phyloP scores from a whole-genome alignment of 208 protist genomes.

The Acanthamoeba lenticulata region DNA sequence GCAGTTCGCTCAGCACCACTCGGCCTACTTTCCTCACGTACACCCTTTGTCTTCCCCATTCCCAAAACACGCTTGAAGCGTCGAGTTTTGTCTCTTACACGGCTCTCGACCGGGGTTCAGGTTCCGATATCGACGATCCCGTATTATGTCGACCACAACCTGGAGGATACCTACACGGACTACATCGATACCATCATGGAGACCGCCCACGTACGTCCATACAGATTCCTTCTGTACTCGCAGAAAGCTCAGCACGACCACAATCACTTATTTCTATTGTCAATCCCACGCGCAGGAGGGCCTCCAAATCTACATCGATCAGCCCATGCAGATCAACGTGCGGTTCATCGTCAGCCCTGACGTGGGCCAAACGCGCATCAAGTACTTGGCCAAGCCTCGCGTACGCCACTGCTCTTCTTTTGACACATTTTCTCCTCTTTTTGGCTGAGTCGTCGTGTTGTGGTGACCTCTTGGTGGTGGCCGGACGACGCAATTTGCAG shows the following conservation, averaged over 20 bases:
- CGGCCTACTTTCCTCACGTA: not conserved
- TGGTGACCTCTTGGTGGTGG: too few species aligned
- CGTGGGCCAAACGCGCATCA: not conserved
- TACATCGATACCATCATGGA: conserved; percentile 67
- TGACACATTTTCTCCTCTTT: not conserved
- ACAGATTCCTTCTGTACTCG: not conserved
- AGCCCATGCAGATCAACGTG: conserved; percentile 11
- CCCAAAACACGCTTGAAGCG: not conserved
- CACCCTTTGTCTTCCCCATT: not conserved
- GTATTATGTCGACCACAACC: not conserved
- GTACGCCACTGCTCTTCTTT: not conserved
- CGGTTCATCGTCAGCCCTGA: not conserved
- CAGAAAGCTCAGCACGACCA: not conserved
- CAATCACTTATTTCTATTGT: not conserved
- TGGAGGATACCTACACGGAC: conserved; percentile 5
- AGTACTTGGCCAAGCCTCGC: conserved; percentile 59
- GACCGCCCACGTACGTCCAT: conserved; percentile 27
- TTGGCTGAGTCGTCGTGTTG: too few species aligned
- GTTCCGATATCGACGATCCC: not conserved
- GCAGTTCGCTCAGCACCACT: not conserved
- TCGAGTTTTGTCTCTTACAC: not conserved
- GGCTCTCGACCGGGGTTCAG: not conserved
- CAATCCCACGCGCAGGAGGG: not conserved
- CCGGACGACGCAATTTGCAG: too few species aligned
- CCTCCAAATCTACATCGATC: conserved; percentile 12